Base-by-base conservation (phyloP, 345 rosid species). In the Crucihimalaya himalaica region DNA sequence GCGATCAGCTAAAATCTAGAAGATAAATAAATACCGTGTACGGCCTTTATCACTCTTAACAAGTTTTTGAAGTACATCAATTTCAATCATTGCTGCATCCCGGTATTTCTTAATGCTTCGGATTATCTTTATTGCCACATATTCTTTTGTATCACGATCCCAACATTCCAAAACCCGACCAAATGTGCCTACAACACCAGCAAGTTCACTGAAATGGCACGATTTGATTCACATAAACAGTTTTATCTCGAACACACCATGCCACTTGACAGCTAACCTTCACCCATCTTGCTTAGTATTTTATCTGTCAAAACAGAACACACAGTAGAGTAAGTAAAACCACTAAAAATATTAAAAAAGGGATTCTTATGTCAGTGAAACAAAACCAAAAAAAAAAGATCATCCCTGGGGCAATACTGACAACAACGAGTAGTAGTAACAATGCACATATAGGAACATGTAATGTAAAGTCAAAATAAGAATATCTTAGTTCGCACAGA, bases 151-250 rank as follows among this genome's bases (percentile, higher is more conserved):
- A 67, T 87, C 76, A 18, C 92, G 86, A 67, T 89, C 95, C 92
- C 92, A 89, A 87, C 92, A 89, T 83, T 89, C 92, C 88, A 89
- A 82, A 71, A 87, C 95, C 63, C 83, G 95, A 66, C 95, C 95
- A 84, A 89, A 89, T 51, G 95, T 87, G 87, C 95, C 95, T 87
- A 87, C 89, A 85, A 85, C 79, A 85, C 86, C 80, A 84, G 83
- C 88, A 89, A 82, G 81, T 50, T 80, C 72, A 86, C 91, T 87
- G 84, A 85, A 75, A 79, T 76, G 82, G 81, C 81, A 69, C 90
- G 81, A 80, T 82, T 80, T 80, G 77, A 85, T 81, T 84, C 76
- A 81, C 77, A 86, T 72, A 85, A 79, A 74, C 81, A 81, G 73
- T 79, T 71, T 45, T 80, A 81, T 80, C 85, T 78, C 61, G 83